Percentiles rank a stretch among this genome's conserved stretches.
phyloP scores from a whole-genome alignment of 192 early-diverging fungal species.

The Oehlia diaphana region DNA sequence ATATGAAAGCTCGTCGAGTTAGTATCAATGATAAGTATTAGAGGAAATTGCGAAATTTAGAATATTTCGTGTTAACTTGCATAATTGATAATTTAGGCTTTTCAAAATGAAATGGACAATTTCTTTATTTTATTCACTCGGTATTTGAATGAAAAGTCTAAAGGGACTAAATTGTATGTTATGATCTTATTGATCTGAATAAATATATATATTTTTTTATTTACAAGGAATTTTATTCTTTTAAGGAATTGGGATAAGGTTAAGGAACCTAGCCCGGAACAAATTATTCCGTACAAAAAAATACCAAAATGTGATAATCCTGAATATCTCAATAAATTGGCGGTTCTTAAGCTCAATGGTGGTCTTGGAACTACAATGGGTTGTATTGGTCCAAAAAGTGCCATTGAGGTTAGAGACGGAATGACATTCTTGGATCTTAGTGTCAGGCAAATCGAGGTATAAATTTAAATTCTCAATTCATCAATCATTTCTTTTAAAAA shows the following conservation, averaged over 20 bases:
- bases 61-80: background rate
- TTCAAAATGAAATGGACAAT: conserved; percentile 81
- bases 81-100: conserved; percentile 43
- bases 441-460: conserved; percentile 96
- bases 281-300: conserved; percentile 80
- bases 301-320: conserved; percentile 55
- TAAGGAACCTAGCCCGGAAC: conserved; percentile 86
- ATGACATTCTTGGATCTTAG: conserved; percentile 99
- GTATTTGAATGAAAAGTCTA: conserved; percentile 79
- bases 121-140: conserved; percentile 84
- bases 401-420: conserved; percentile 96
- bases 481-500: too few species aligned
- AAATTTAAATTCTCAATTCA: background rate
- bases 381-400: conserved; percentile 96
- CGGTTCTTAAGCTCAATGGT: conserved; percentile 99
- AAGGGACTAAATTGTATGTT: conserved; percentile 75
- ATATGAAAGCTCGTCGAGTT: conserved; percentile 61
- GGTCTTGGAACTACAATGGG: conserved; percentile 99
- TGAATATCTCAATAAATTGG: conserved; percentile 82
- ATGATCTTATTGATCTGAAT: background rate
- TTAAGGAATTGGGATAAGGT: conserved; percentile 93
- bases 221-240: background rate
- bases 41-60: background rate
- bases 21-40: background rate
- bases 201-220: background rate